A percentile compares a stretch with the other conserved stretches of the same genome.
phyloP scores from a whole-genome alignment of 176 grass and related monocot genomes.

The Triticum monococcum region DNA sequence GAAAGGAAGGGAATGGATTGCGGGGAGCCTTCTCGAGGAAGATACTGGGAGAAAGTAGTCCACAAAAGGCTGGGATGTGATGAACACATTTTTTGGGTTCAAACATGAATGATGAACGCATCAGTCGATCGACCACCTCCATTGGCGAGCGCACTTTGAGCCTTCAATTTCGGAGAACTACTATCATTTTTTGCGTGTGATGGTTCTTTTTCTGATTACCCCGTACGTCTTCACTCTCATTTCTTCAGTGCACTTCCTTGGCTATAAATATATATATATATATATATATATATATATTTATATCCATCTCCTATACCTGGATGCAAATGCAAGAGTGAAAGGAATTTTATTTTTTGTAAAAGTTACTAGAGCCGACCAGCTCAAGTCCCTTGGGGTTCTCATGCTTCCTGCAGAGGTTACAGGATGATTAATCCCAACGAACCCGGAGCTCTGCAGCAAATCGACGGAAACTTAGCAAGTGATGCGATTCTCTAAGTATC shows the following conservation, averaged over 20 bases:
- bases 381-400: not conserved
- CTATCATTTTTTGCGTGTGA: too few species aligned
- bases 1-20: conserved; percentile 17
- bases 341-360: too few species aligned
- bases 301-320: not conserved
- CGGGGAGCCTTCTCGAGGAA: conserved; percentile 31
- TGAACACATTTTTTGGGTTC: not conserved
- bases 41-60: conserved; percentile 16
- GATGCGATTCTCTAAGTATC: not conserved
- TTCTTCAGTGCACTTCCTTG: not conserved
- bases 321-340: not conserved
- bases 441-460: not conserved
- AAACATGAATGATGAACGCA: not conserved
- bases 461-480: not conserved
- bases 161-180: not conserved
- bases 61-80: conserved; percentile 30
- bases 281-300: too few species aligned
- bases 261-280: too few species aligned
- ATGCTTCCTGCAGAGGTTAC: not conserved
- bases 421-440: not conserved
- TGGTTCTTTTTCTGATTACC: not conserved
- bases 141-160: not conserved
- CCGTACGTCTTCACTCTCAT: not conserved
- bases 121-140: conserved; percentile 16
- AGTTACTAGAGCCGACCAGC: not conserved